Evolutionary conservation across 2,329 filamentous ascomycete species (phyloP).

Genomic region (Sporothrix inflata): DNA sequence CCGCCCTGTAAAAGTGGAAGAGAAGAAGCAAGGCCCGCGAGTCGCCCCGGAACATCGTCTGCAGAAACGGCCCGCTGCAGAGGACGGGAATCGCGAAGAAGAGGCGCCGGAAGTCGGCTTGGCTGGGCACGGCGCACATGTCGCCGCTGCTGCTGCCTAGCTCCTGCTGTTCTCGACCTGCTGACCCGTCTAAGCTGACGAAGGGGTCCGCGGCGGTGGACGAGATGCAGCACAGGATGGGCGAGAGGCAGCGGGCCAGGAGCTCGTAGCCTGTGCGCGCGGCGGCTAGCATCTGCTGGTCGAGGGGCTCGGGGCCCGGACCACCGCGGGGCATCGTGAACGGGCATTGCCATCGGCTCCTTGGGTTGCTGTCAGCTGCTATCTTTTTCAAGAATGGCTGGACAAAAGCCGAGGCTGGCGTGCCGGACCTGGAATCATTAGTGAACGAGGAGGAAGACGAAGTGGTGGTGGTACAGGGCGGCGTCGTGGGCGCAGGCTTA

Average conservation of each 20-base stretch:
- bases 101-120: constrained; percentile 6
- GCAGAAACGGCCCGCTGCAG: neutral
- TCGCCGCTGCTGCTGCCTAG: neutral
- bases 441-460: too few species aligned
- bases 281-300: neutral
- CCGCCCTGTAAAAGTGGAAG: neutral
- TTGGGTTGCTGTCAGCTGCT: neutral
- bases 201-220: too few species aligned
- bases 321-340: neutral
- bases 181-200: too few species aligned
- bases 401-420: too few species aligned
- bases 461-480: too few species aligned
- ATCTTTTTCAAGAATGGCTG: too few species aligned
- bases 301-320: neutral
- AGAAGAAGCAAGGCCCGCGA: neutral
- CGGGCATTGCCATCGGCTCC: neutral
- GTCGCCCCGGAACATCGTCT: neutral
- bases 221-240: neutral
- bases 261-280: constrained; percentile 1
- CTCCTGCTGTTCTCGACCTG: neutral
- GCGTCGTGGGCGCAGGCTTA: neutral
- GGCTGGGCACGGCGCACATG: neutral
- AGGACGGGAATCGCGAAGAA: constrained; percentile 15
- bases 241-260: neutral
- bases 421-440: too few species aligned